These are phyloP conservation scores for Trichoderma pleuroti DNA, from an alignment of 2,329 filamentous ascomycete species.

Conservation along the genomic window DNA sequence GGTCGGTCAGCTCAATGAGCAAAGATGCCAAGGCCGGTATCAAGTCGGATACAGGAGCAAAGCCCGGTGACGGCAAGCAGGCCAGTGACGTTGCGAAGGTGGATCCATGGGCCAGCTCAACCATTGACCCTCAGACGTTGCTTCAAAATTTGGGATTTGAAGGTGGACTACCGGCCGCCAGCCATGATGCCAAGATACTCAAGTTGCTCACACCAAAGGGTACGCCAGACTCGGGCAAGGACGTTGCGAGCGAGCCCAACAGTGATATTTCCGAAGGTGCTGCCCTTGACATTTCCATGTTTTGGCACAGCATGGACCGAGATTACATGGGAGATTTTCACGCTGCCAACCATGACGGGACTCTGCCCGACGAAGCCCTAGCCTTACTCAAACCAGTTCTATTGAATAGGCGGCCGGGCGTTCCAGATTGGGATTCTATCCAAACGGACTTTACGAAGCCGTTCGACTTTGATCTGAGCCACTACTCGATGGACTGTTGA, in stretches of 20 bases:
- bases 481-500: slow-evolving; percentile 34
- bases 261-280: slow-evolving; percentile 59
- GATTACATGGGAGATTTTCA: slow-evolving; percentile 45
- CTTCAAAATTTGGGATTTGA: slow-evolving; percentile 35
- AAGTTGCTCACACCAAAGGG: slow-evolving; percentile 58
- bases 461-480: slow-evolving; percentile 48
- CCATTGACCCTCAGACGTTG: slow-evolving; percentile 49
- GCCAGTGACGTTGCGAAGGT: slow-evolving; percentile 23
- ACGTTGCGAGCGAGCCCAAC: slow-evolving; percentile 57
- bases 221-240: slow-evolving; percentile 62
- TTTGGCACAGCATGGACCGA: slow-evolving; percentile 49
- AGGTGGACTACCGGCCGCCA: slow-evolving; percentile 40
- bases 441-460: slow-evolving; percentile 50
- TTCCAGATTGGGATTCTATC: slow-evolving; percentile 49
- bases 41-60: slow-evolving; percentile 31
- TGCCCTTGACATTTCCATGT: slow-evolving; percentile 50
- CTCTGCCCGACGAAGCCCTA: slow-evolving; percentile 12
- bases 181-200: slow-evolving; percentile 53
- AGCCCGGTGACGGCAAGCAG: slow-evolving; percentile 30
- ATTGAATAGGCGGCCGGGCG: slow-evolving; percentile 24
- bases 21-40: slow-evolving; percentile 37
- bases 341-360: slow-evolving; percentile 28
- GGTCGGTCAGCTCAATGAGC: slow-evolving; percentile 45
- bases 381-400: slow-evolving; percentile 30
- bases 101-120: slow-evolving; percentile 41